Evolutionary conservation across 805 yeast genomes (phyloP).

Genomic region (Kazachstania viticola): DNA sequence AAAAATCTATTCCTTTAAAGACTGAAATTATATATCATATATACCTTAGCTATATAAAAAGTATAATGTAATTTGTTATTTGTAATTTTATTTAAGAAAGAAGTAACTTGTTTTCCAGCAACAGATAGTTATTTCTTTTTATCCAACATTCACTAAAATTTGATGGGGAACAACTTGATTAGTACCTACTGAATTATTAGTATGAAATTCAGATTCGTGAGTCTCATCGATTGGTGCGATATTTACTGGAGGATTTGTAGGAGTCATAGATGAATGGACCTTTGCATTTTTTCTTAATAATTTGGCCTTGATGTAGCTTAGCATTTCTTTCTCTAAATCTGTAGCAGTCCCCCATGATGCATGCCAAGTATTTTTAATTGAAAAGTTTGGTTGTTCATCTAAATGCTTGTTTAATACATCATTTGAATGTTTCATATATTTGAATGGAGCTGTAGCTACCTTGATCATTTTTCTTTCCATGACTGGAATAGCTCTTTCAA

Average conservation of each 20-base stretch:
- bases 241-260: background rate
- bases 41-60: too few species aligned
- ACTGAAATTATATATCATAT: too few species aligned
- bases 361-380: conserved; percentile 19
- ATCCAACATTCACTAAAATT: conserved; percentile 2
- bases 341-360: conserved; percentile 26
- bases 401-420: conserved; percentile 31
- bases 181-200: background rate
- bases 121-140: too few species aligned
- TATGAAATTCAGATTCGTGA: background rate
- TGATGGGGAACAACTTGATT: conserved; percentile 3
- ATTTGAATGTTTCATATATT: conserved; percentile 27
- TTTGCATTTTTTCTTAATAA: background rate
- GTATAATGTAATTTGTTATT: too few species aligned
- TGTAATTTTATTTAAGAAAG: too few species aligned
- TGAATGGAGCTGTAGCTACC: conserved; percentile 24
- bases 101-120: too few species aligned
- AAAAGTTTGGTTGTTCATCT: conserved; percentile 29
- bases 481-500: conserved; percentile 22
- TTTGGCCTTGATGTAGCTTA: conserved; percentile 8
- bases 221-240: background rate
- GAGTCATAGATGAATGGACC: too few species aligned
- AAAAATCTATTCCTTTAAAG: too few species aligned
- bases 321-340: conserved; percentile 24
- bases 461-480: background rate